A percentile compares a stretch with the other conserved stretches of the same genome.
phyloP scores from a whole-genome alignment of 1,284 basidiomycete genomes.

The Cutaneotrichosporon cavernicola region DNA sequence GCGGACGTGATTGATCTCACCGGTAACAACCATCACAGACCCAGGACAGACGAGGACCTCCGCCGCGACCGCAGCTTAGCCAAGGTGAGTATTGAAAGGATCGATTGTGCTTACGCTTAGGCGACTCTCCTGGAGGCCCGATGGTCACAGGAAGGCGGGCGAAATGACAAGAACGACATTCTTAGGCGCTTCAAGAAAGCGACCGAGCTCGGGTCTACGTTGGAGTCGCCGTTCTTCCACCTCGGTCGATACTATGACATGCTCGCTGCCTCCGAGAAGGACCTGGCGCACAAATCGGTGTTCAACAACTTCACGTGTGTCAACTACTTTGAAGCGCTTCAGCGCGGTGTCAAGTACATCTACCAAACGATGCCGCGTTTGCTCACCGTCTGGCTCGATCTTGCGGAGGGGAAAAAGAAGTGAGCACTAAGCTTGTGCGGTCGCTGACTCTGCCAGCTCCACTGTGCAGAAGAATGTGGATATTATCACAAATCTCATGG shows the following conservation, averaged over 20 bases:
- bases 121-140: constrained; percentile 82
- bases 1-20: constrained; percentile 57
- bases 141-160: constrained; percentile 88
- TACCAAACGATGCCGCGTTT: constrained; percentile 94
- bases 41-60: constrained; percentile 56
- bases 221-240: constrained; percentile 83
- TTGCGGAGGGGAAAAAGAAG: constrained; percentile 60
- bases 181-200: constrained; percentile 63
- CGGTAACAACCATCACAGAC: constrained; percentile 26
- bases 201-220: constrained; percentile 60
- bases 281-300: constrained; percentile 15
- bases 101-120: constrained; percentile 54
- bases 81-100: constrained; percentile 60
- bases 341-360: constrained; percentile 88
- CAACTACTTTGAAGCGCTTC: constrained; percentile 72
- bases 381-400: constrained; percentile 92
- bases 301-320: constrained; percentile 56
- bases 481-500: constrained; percentile 61
- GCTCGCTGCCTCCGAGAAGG: constrained; percentile 23
- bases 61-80: constrained; percentile 55
- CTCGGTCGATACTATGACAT: constrained; percentile 82
- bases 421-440: constrained; percentile 13
- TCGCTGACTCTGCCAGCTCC: constrained; percentile 12
- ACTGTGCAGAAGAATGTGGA: constrained; percentile 23
- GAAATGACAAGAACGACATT: constrained; percentile 69